Base-by-base conservation (phyloP, 345 rosid species). In the Laguncularia racemosa region DNA sequence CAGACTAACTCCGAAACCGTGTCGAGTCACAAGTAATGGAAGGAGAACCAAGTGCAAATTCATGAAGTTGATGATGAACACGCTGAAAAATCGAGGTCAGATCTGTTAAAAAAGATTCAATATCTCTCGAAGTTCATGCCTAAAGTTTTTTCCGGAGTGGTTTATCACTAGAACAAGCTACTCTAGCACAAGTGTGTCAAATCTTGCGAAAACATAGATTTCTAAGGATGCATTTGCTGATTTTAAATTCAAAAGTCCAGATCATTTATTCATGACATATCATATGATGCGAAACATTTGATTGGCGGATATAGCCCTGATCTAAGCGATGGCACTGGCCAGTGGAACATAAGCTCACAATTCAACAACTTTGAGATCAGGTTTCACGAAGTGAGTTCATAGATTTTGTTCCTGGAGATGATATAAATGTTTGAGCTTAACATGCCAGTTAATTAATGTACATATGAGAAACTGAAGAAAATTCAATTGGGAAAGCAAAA, bases 311-410 rank as follows among this genome's bases (percentile, higher is more conserved):
- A 70, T 59, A 60, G 67, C 14, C 52, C 61, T 59, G 76, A 70
- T 20, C 52, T 47, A 14, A 60, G 62, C 52, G 63, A 66, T 38
- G 71, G 64, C 14, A 76, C 73, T 12, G 50, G n/a, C 62, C 9
- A 70, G 65, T 16, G 81, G 84, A 38, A 64, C 78, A 60, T 67
- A 70, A 58, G 65, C 58, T 53, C 89, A 17, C 65, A 69, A 50
- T 80, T 86, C 68, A 73, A 33, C 40, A 33, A 75, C 50, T 77
- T 83, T 12, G 78, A 75, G 66, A 67, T 56, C 84, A 70, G 50
- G 72, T 65, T 61, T 54, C 75, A n/a, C 85, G 80, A 58, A 71
- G 57, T 53, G 79, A 62, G 43, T 77, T 78, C 15, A 53, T 52
- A 10, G 74, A 70, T 60, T 73, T 76, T 28, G 46, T 72, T 40